phyloP scores from a whole-genome alignment of 202 grass and related monocot genomes.

The Cymbopogon flexuosus region DNA sequence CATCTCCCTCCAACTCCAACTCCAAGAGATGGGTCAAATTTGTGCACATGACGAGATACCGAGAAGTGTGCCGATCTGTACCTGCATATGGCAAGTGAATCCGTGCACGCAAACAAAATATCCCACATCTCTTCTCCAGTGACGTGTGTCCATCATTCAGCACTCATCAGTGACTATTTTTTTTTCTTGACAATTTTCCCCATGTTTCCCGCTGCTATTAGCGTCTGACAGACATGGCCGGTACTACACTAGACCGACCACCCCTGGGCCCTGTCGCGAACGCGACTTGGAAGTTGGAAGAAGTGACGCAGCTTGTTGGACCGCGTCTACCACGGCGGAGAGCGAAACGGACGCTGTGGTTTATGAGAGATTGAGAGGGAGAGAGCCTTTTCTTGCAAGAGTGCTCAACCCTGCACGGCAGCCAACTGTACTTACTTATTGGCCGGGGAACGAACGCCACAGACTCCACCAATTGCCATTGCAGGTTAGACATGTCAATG shows the following conservation, averaged over 20 bases:
- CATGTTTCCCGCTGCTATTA: not conserved
- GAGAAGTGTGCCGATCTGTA: not conserved
- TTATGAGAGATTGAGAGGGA: too few relatives aligned
- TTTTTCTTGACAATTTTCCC: not conserved
- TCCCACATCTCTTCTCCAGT: not conserved
- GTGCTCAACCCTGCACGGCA: constrained; percentile 26
- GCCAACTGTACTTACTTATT: constrained; percentile 35
- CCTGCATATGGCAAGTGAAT: not conserved
- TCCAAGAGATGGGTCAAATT: not conserved
- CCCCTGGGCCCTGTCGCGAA: not conserved
- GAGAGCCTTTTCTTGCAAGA: constrained; percentile 38
- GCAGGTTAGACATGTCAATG: constrained; percentile 8
- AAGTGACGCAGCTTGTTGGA: constrained; percentile 12
- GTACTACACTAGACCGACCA: not conserved
- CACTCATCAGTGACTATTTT: not conserved
- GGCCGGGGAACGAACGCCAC: not conserved
- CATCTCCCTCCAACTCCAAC: not conserved
- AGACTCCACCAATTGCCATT: not conserved
- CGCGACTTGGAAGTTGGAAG: not conserved
- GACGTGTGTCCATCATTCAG: not conserved
- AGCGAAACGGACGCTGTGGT: not conserved
- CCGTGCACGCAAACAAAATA: constrained; percentile 12
- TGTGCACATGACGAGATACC: not conserved
- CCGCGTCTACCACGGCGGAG: constrained; percentile 23
- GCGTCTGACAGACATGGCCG: not conserved